phyloP scores from a whole-genome alignment of 495 filamentous ascomycete species.

The Penicillium nucicola region DNA sequence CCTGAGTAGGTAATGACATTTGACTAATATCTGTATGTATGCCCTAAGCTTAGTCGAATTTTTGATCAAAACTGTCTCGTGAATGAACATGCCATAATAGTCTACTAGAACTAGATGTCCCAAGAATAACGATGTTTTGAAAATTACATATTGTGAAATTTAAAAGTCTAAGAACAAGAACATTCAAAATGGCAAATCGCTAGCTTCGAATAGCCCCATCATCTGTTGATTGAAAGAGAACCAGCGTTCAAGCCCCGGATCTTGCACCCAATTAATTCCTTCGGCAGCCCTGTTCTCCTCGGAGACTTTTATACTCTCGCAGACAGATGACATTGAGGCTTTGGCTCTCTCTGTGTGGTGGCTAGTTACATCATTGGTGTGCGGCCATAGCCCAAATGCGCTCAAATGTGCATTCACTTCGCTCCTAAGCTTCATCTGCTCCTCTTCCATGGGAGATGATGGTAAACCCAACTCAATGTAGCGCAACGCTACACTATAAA shows the following conservation, averaged over 20 bases:
- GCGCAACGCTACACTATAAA: slow-evolving; percentile 6
- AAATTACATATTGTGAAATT: no score
- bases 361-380: neutral
- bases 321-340: neutral
- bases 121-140: no score
- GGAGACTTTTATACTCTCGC: no score
- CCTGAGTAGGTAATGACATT: no score
- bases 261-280: no score
- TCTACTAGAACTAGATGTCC: no score
- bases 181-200: slow-evolving; percentile 2
- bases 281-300: no score
- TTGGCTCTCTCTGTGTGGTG: neutral
- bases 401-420: slow-evolving; percentile 5
- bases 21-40: no score
- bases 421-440: neutral
- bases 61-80: no score
- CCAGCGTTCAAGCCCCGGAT: slow-evolving; percentile 3
- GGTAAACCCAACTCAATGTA: neutral
- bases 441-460: neutral
- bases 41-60: no score
- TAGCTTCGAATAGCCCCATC: slow-evolving; percentile 1
- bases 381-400: neutral
- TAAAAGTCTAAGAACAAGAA: no score
- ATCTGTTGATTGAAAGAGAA: slow-evolving; percentile 12
- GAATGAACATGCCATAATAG: no score